Base-by-base conservation (phyloP, 176 grass and related monocot genomes). In the Musa schizocarpa region DNA sequence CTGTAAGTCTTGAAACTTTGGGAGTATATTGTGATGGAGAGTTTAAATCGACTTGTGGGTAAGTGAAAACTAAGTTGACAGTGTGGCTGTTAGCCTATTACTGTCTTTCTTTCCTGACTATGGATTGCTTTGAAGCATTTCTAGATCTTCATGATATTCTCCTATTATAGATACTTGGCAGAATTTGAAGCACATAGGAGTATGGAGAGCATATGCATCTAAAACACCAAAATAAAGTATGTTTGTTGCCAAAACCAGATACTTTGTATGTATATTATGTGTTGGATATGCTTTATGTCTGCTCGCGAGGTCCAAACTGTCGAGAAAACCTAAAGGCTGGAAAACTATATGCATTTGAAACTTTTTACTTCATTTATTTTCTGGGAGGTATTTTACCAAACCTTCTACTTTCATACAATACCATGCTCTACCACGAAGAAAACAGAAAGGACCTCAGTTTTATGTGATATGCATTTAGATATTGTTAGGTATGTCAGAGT, bases 1-100 rank as follows among this genome's bases (percentile, higher is more conserved):
- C 87, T 23, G 85, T 90, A 67, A 70, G 92, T 87, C 87, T 96
- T 81, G 90, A 92, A 85, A 85, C 83, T 82, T 96, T 92, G 69
- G 90, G 85, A 12, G 85, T 84, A 43, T 96, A 96, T 50, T 90
- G 90, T 69, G 93, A 96, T 85, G 93, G 93, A 73, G 89, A 96
- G 73, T 96, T 96, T 74, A 92, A 96, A 25, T 96, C 71, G 87
- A 88, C 73, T 65, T 92, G 87, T 74, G 93, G 93, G 93, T 96
- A 92, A 87, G 89, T 67, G 24, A 65, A 74, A 26, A 65, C 27
- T 67, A 64, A 26, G 67, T 78, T 80, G 65, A n/a, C 23, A 22
- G 75, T 53, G 21, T 54, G 50, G 27, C 56, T 70, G 34, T 43
- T 43, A 43, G 34, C 34, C 19, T 66, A 22, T 53, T 50, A 67